Conservation (phyloP, 768 basidiomycete species). For the Amanita polypyramis region DNA sequence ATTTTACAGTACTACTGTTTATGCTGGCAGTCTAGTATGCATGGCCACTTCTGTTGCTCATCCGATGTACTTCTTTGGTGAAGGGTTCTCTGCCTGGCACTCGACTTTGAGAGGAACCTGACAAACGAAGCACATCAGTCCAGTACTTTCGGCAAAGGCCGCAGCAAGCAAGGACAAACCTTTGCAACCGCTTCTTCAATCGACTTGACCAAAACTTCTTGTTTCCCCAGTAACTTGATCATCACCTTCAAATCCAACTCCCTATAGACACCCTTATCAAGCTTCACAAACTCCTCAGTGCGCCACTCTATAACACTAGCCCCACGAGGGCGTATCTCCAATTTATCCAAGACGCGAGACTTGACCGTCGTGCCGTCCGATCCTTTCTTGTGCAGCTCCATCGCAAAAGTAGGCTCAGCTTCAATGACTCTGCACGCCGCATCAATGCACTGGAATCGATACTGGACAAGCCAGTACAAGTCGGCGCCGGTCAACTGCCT, state of each 20-base stretch:
- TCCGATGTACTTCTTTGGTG: not conserved
- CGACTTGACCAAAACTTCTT: not conserved
- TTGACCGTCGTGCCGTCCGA: not conserved
- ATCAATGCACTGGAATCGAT: not conserved
- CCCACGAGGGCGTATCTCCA: not conserved
- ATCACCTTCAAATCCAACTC: not conserved
- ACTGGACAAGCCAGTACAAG: slow-evolving; percentile 1
- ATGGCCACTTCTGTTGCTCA: not conserved
- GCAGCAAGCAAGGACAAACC: not conserved
- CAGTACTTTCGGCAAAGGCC: no score
- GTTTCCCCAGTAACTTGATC: not conserved
- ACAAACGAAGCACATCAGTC: no score
- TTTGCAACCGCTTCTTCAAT: not conserved
- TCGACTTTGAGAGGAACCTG: slow-evolving; percentile 3
- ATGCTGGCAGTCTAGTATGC: not conserved
- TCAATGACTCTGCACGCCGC: not conserved
- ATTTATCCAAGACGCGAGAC: not conserved
- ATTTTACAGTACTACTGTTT: not conserved
- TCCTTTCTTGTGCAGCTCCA: not conserved
- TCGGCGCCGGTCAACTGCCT: slow-evolving; percentile 3
- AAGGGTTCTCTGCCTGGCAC: not conserved
- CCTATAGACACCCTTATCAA: not conserved
- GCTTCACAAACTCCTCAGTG: not conserved
- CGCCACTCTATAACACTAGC: not conserved
- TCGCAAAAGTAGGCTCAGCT: not conserved